phyloP scores from a whole-genome alignment of 495 filamentous ascomycete genomes.

The Neurospora tetrasperma region DNA sequence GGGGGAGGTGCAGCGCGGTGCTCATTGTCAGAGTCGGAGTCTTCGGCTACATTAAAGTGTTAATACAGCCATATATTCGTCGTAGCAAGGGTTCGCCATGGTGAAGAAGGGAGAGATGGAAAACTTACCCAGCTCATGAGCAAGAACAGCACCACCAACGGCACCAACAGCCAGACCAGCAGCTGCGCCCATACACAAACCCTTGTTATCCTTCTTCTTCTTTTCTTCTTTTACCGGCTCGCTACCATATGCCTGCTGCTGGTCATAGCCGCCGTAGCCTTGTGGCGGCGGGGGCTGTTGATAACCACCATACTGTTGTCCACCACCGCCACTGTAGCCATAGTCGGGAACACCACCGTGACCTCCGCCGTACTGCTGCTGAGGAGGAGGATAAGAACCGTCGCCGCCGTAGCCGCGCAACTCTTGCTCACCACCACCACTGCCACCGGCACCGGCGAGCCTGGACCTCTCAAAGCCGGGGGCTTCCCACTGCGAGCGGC shows the following conservation, averaged over 20 bases:
- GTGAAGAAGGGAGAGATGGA: neutral
- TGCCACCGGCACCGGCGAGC: neutral
- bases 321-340: neutral
- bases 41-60: constrained; percentile 8
- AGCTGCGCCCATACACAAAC: constrained; percentile 39
- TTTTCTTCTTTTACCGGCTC: constrained; percentile 26
- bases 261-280: constrained; percentile 22
- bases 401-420: constrained; percentile 4
- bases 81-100: neutral
- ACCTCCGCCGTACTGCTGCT: constrained; percentile 3
- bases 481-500: constrained; percentile 50
- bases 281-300: constrained; percentile 19
- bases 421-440: neutral
- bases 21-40: constrained; percentile 20
- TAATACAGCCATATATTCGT: neutral
- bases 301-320: constrained; percentile 10
- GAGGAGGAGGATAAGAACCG: neutral
- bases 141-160: constrained; percentile 45
- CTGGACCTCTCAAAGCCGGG: constrained; percentile 26
- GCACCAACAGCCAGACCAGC: constrained; percentile 48
- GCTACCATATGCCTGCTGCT: constrained; percentile 16
- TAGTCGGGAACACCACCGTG: constrained; percentile 4
- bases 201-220: constrained; percentile 29
- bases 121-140: constrained; percentile 42
- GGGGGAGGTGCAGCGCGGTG: constrained; percentile 3